A percentile compares a stretch with the other conserved stretches of the same genome.
Conservation (phyloP, 805 yeast species). For the Suhomyces vadensis region DNA sequence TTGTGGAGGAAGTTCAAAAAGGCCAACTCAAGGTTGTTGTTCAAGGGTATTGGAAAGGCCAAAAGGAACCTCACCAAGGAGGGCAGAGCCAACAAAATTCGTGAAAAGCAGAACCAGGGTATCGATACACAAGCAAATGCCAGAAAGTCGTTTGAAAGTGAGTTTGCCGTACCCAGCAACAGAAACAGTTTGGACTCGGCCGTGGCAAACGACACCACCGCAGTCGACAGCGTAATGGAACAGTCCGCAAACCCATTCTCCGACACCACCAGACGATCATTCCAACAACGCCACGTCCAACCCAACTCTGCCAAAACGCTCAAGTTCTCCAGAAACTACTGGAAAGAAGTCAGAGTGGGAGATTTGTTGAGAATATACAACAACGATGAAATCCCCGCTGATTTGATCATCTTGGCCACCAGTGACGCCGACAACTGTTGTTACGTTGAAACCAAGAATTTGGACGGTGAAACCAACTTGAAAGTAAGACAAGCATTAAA, state of each 20-base stretch:
- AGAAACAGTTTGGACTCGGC: conserved; percentile 8
- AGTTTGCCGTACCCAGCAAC: conserved; percentile 3
- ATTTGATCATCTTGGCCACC: conserved; percentile 63
- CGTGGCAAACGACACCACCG: conserved; percentile 7
- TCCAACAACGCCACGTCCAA: conserved; percentile 18
- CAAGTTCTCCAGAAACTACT: conserved; percentile 38
- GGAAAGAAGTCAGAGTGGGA: conserved; percentile 79
- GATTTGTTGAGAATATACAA: conserved; percentile 66
- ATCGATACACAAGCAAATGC: conserved; percentile 8
- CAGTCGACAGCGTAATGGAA: not conserved
- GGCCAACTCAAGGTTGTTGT: conserved; percentile 32
- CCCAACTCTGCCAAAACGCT: conserved; percentile 20
- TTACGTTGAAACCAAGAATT: conserved; percentile 67
- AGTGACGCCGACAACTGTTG: conserved; percentile 71
- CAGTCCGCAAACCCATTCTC: conserved; percentile 5
- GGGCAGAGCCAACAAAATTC: conserved; percentile 32
- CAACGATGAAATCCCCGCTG: conserved; percentile 80
- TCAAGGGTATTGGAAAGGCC: conserved; percentile 26
- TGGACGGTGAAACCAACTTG: conserved; percentile 77
- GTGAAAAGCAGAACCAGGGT: conserved; percentile 7
- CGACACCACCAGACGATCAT: conserved; percentile 14
- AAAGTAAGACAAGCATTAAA: conserved; percentile 75
- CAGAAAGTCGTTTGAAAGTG: conserved; percentile 32
- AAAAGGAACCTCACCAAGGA: conserved; percentile 34
- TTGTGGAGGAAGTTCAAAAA: conserved; percentile 73